Conservation (phyloP, 495 filamentous ascomycete species). For the Glonium stellatum region DNA sequence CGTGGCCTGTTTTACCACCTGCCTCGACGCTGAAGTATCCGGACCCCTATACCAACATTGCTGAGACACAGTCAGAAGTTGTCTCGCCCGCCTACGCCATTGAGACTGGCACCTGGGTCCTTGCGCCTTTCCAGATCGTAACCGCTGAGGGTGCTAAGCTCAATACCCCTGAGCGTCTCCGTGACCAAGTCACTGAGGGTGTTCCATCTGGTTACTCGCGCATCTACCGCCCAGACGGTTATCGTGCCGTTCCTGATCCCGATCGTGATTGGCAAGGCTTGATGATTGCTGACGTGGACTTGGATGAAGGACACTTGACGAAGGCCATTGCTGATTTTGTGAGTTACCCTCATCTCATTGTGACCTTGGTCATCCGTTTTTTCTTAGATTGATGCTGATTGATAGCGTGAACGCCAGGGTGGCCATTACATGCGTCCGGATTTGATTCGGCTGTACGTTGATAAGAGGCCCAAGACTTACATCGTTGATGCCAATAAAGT, state of each 20-base stretch:
- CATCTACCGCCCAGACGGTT: conserved; percentile 36
- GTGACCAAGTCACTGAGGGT: conserved; percentile 23
- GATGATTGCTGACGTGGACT: conserved; percentile 35
- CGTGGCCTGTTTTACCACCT: conserved; percentile 25
- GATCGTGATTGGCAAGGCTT: conserved; percentile 30
- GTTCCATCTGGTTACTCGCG: conserved; percentile 22
- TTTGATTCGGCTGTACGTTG: too few relatives aligned
- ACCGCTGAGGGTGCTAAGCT: conserved; percentile 26
- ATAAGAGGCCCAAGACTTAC: too few relatives aligned
- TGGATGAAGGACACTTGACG: conserved; percentile 5
- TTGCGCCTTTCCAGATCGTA: conserved; percentile 20
- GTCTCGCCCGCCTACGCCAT: conserved; percentile 27
- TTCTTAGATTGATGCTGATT: too few relatives aligned
- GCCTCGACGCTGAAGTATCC: conserved; percentile 21
- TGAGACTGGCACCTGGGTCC: conserved; percentile 18
- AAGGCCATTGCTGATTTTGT: too few relatives aligned
- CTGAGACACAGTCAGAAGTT: conserved; percentile 28
- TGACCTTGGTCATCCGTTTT: too few relatives aligned
- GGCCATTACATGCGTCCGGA: too few relatives aligned
- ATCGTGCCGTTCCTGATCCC: conserved; percentile 23
- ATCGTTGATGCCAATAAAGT: too few relatives aligned
- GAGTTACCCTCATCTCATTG: too few relatives aligned
- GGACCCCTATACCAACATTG: conserved; percentile 24
- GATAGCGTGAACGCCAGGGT: too few relatives aligned
- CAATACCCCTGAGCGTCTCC: conserved; percentile 28